A percentile compares a stretch with the other conserved stretches of the same genome.
phyloP scores from a whole-genome alignment of 2,329 filamentous ascomycete species.

The Alternaria consortialis region DNA sequence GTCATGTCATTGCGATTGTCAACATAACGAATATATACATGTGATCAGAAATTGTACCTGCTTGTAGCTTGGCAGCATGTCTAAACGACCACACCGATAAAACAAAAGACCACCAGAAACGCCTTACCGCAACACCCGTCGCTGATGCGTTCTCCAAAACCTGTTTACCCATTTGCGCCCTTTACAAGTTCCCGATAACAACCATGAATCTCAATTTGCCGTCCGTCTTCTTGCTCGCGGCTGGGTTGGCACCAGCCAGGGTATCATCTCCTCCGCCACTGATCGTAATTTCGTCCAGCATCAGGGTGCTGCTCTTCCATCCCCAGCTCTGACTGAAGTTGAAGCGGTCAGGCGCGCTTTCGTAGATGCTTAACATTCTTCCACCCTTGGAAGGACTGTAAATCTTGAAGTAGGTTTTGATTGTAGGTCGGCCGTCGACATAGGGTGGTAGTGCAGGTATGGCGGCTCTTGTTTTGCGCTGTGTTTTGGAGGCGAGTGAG shows the following conservation, averaged over 20 bases:
- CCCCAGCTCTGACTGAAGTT: slow-evolving; percentile 70
- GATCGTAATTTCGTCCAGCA: slow-evolving; percentile 58
- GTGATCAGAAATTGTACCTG: background rate
- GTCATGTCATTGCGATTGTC: too few species aligned
- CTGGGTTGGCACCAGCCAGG: slow-evolving; percentile 16
- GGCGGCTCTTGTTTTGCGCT: slow-evolving; percentile 29
- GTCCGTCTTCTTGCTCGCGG: slow-evolving; percentile 53
- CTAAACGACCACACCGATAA: background rate
- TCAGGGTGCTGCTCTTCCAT: slow-evolving; percentile 68
- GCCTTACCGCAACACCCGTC: background rate
- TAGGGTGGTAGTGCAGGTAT: slow-evolving; percentile 61
- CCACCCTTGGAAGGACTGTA: slow-evolving; percentile 68
- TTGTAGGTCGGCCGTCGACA: slow-evolving; percentile 64
- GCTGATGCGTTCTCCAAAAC: background rate
- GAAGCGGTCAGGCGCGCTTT: slow-evolving; percentile 66
- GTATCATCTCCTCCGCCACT: slow-evolving; percentile 32
- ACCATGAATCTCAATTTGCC: slow-evolving; percentile 67
- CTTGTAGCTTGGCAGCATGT: background rate
- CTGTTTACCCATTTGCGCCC: background rate
- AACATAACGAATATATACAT: background rate
- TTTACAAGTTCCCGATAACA: slow-evolving; percentile 62
- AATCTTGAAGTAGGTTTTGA: slow-evolving; percentile 70
- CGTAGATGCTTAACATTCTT: slow-evolving; percentile 66
- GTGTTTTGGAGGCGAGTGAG: slow-evolving; percentile 25
- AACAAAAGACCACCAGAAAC: background rate